Base-by-base conservation (phyloP, 495 filamentous ascomycete species). In the Annulohypoxylon maeteangense region DNA sequence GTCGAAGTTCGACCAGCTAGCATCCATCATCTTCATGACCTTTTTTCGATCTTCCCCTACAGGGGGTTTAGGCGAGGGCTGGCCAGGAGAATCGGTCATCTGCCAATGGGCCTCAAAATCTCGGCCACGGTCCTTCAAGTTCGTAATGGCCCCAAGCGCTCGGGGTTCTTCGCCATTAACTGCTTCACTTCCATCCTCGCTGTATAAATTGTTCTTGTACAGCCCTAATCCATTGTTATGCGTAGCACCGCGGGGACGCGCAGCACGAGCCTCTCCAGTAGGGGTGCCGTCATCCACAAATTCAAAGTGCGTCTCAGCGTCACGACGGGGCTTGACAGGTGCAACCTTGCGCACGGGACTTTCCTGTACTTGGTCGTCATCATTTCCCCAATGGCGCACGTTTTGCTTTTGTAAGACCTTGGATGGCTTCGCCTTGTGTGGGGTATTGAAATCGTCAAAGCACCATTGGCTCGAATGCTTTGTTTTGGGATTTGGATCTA, bases 391-490 rank as follows among this genome's bases (percentile, higher is more conserved):
- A 74, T 94, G 89, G 50, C 88, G 86, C 27, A 83, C 83, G 62
- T 88, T 85, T 29, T 86, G 83, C 10, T 83, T 81, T 18, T 83
- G 81, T 64, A 88, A 72, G 3, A 76, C 72, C 51, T 83, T 83
- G 42, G 63, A 74, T 4, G 82, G 79, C 29, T 80, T 74, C 23
- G 82, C 68, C 80, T 96, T 97, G 68, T 90, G 84, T 0, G 95
- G 94, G 3, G 94, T 95, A 18, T 81, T 80, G 73, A 95, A 95
- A 78, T 96, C 93, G 47, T 92, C 90, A 79, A 97, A 97, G 47
- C 89, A 89, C 93, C 94, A 97, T 56, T 91, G 87, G 44, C 86
- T 86, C 27, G 80, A 79, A 75, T 92, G 87, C 80, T 91, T 93
- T 47, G 85, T 84, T 74, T 86, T 65, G 4, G 84, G 72, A 48